A percentile compares a stretch with the other conserved stretches of the same genome.
Conservation (phyloP, 495 filamentous ascomycete species). For the Penicillium lagena region DNA sequence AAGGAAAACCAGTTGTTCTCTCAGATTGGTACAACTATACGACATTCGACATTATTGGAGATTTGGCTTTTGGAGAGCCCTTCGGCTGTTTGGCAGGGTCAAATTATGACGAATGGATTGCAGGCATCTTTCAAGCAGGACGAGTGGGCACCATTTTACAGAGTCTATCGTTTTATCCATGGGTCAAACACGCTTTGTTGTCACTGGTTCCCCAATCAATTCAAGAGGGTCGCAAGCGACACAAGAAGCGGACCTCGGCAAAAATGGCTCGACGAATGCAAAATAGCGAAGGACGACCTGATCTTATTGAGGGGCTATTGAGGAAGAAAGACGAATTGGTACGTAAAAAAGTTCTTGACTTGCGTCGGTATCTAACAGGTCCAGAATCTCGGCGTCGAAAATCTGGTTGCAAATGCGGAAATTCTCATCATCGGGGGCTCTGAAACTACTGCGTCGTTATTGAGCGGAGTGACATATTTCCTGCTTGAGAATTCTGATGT, state of each 20-base stretch:
- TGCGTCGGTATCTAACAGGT: too few species aligned
- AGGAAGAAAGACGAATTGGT: constrained; percentile 40
- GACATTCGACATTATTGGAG: constrained; percentile 58
- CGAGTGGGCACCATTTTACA: constrained; percentile 21
- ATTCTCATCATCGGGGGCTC: constrained; percentile 48
- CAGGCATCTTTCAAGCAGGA: constrained; percentile 33
- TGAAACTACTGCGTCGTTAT: constrained; percentile 54
- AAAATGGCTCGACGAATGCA: constrained; percentile 39
- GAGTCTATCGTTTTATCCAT: constrained; percentile 26
- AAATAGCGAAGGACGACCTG: constrained; percentile 27
- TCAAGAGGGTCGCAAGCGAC: constrained; percentile 23
- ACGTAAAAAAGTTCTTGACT: not conserved
- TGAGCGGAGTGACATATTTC: constrained; percentile 48
- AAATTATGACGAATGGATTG: constrained; percentile 49
- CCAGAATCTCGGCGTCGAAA: constrained; percentile 31
- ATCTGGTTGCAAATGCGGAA: constrained; percentile 32
- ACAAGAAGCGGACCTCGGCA: constrained; percentile 24
- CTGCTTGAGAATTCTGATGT: constrained; percentile 39
- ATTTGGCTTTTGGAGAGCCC: constrained; percentile 52
- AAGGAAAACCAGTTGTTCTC: constrained; percentile 30
- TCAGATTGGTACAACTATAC: constrained; percentile 51
- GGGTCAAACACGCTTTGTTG: constrained; percentile 14
- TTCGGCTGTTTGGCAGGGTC: constrained; percentile 47
- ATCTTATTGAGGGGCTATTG: constrained; percentile 45
- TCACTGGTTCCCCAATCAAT: constrained; percentile 10